A percentile compares a stretch with the other conserved stretches of the same genome.
Conservation (phyloP, 257 asterid species). For the Misopates orontium region DNA sequence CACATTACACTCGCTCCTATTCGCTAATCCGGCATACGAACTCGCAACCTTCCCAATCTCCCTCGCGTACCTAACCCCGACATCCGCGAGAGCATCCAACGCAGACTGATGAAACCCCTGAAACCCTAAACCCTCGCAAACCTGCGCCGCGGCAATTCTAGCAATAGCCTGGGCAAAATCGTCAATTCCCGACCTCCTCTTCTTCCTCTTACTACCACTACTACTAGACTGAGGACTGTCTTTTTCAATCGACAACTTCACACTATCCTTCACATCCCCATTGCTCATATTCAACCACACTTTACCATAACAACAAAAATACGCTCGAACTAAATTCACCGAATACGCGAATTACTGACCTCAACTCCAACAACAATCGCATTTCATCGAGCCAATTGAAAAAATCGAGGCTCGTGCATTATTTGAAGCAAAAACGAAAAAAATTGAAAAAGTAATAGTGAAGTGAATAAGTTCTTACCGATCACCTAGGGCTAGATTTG, state of each 20-base stretch:
- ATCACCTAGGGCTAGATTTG: not conserved
- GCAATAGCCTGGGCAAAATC: constrained; percentile 53
- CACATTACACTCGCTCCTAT: constrained; percentile 64
- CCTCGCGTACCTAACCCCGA: constrained; percentile 61
- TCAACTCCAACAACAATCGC: constrained; percentile 5
- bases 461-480: constrained; percentile 4
- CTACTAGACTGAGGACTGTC: constrained; percentile 25
- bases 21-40: constrained; percentile 54
- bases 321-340: constrained; percentile 27
- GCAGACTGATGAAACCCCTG: constrained; percentile 77
- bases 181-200: constrained; percentile 43
- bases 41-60: constrained; percentile 58
- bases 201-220: constrained; percentile 25
- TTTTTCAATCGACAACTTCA: constrained; percentile 41
- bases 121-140: constrained; percentile 65
- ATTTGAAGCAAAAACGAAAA: not conserved
- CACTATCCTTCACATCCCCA: constrained; percentile 64
- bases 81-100: constrained; percentile 63
- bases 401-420: constrained; percentile 3
- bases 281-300: constrained; percentile 68
- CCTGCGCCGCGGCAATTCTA: constrained; percentile 50
- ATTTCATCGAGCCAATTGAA: constrained; percentile 3
- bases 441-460: too few relatives aligned
- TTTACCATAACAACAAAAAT: constrained; percentile 29
- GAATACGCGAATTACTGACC: not conserved